Percentiles rank a stretch among this genome's conserved stretches.
These are phyloP conservation scores for Erysimum cheiri DNA, from an alignment of 441 rosid species.

Conservation along the genomic window DNA sequence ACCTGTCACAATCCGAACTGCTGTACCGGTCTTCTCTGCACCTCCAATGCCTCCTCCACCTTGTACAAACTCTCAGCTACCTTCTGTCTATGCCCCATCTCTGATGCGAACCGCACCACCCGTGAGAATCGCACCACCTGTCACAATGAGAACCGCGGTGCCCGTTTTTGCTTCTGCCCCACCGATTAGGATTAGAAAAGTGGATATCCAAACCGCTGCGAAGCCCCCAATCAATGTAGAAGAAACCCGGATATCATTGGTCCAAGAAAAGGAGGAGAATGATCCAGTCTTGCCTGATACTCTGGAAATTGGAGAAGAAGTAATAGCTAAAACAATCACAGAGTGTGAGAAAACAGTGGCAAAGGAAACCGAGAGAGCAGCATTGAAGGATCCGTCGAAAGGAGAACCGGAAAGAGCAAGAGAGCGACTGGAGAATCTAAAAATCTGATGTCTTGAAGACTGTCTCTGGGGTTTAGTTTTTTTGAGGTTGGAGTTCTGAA, in stretches of 20 bases:
- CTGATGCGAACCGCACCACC: constrained; percentile 53
- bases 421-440: constrained; percentile 59
- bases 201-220: constrained; percentile 39
- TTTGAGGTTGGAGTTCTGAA: constrained; percentile 40
- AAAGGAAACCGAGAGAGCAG: constrained; percentile 47
- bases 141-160: constrained; percentile 73
- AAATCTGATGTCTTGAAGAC: constrained; percentile 48
- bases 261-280: constrained; percentile 20
- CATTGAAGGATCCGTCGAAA: constrained; percentile 40
- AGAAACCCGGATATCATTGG: constrained; percentile 13
- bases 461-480: constrained; percentile 22
- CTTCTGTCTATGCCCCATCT: constrained; percentile 46
- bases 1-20: constrained; percentile 83
- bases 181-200: constrained; percentile 51
- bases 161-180: constrained; percentile 69
- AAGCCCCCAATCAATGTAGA: constrained; percentile 29
- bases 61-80: constrained; percentile 44
- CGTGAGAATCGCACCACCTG: constrained; percentile 68
- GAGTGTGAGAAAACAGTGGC: constrained; percentile 20
- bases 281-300: constrained; percentile 30
- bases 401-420: constrained; percentile 49
- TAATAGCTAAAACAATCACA: background rate
- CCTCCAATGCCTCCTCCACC: constrained; percentile 74
- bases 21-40: constrained; percentile 87
- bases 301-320: constrained; percentile 33